A percentile compares a stretch with the other conserved stretches of the same genome.
These are phyloP conservation scores for Jamesozyma lodderae DNA, from an alignment of 805 yeast species.

Conservation along the genomic window DNA sequence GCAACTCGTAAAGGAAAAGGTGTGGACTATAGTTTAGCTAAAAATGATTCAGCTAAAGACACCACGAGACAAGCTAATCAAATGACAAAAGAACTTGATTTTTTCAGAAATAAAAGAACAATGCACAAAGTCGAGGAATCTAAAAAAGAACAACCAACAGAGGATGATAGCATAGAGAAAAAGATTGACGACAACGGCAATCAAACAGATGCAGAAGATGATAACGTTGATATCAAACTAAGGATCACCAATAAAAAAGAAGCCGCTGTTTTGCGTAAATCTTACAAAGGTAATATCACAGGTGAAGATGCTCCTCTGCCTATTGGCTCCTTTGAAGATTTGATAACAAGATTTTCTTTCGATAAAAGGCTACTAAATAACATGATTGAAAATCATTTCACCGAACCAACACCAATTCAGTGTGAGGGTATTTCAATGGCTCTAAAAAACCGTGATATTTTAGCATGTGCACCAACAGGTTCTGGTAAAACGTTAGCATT, in stretches of 20 bases:
- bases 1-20: slow-evolving; percentile 16
- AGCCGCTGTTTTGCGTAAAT: slow-evolving; percentile 51
- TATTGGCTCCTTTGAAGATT: slow-evolving; percentile 79
- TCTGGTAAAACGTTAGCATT: slow-evolving; percentile 95
- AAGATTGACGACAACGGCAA: slow-evolving; percentile 25
- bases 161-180: slow-evolving; percentile 21
- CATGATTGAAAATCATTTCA: slow-evolving; percentile 58
- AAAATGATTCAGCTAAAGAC: slow-evolving; percentile 31
- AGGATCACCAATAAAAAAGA: slow-evolving; percentile 46
- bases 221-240: slow-evolving; percentile 28
- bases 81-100: slow-evolving; percentile 70
- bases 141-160: slow-evolving; percentile 15
- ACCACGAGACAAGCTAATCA: slow-evolving; percentile 34
- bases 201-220: too few relatives aligned
- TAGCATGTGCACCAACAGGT: slow-evolving; percentile 97
- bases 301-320: slow-evolving; percentile 90
- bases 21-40: slow-evolving; percentile 19
- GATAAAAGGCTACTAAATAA: slow-evolving; percentile 48
- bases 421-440: slow-evolving; percentile 78
- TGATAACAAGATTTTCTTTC: slow-evolving; percentile 57
- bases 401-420: slow-evolving; percentile 89
- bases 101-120: slow-evolving; percentile 55
- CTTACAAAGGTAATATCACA: slow-evolving; percentile 56
- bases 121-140: slow-evolving; percentile 22
- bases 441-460: slow-evolving; percentile 59